A percentile compares a stretch with the other conserved stretches of the same genome.
Conservation (phyloP, 2,329 filamentous ascomycete species). For the Aureobasidium sp. region DNA sequence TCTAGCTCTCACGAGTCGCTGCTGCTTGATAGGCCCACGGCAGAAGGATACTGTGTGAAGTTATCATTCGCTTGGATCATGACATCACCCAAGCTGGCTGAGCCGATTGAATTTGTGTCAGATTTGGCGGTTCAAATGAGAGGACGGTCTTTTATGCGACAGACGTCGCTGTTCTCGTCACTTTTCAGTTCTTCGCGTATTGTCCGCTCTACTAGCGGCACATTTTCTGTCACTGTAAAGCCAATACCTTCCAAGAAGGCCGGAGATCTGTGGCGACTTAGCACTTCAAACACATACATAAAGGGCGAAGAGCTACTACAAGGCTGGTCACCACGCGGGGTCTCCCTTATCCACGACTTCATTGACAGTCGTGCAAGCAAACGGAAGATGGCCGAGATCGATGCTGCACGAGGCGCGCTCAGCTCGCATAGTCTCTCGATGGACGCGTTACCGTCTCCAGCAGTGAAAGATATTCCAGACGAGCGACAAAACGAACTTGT, state of each 20-base stretch:
- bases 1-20: constrained; percentile 85
- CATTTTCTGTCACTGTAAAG: constrained; percentile 79
- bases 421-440: constrained; percentile 29
- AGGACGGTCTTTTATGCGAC: constrained; percentile 73
- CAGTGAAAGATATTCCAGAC: constrained; percentile 20
- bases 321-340: constrained; percentile 80
- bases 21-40: constrained; percentile 82
- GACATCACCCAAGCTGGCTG: constrained; percentile 70
- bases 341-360: constrained; percentile 82
- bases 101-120: constrained; percentile 78
- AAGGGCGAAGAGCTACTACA: constrained; percentile 85
- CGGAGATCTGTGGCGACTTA: constrained; percentile 92
- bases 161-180: constrained; percentile 76
- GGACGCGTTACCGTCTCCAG: constrained; percentile 8
- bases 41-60: constrained; percentile 88
- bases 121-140: constrained; percentile 77
- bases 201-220: constrained; percentile 75
- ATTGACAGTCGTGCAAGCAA: constrained; percentile 66
- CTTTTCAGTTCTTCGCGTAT: constrained; percentile 79
- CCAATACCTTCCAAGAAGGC: constrained; percentile 85
- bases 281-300: constrained; percentile 88
- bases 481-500: constrained; percentile 34
- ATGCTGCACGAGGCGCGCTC: constrained; percentile 60
- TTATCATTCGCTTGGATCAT: constrained; percentile 83
- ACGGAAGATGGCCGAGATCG: constrained; percentile 68